These are phyloP conservation scores for Heliamphora pulchella DNA, from an alignment of 179 eudicot species.

Conservation along the genomic window DNA sequence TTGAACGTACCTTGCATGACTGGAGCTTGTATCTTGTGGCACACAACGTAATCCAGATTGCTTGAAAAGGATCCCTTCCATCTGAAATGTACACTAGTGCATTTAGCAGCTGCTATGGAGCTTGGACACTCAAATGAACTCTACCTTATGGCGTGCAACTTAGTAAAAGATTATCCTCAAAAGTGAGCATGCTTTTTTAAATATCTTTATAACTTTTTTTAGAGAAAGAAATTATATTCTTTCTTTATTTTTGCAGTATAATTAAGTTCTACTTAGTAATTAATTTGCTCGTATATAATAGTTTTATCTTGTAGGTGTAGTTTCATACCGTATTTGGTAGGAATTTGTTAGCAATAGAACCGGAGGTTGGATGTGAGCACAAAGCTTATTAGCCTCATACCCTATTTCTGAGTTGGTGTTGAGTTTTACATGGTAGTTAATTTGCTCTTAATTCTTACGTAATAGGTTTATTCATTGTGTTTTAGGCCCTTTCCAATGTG, in stretches of 20 bases:
- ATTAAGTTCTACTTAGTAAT: background rate
- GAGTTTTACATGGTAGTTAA: no score
- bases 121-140: conserved; percentile 95
- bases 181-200: conserved; percentile 48
- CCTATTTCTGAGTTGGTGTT: no score
- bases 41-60: conserved; percentile 43
- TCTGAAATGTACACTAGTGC: conserved; percentile 79
- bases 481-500: background rate
- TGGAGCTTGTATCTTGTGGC: conserved; percentile 11
- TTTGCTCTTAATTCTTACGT: no score
- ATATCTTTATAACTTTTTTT: no score
- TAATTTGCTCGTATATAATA: background rate
- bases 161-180: conserved; percentile 95
- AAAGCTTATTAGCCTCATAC: no score
- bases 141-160: conserved; percentile 89
- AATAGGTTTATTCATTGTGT: no score
- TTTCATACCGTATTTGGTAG: background rate
- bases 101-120: conserved; percentile 97
- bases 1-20: background rate
- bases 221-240: background rate
- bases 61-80: conserved; percentile 98
- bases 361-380: background rate
- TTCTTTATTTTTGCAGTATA: background rate
- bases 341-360: background rate
- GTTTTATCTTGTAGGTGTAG: background rate